Evolutionary conservation across 352 stramenopile species (phyloP), one percentile per base, ranked within the genome.

Genomic region (Thraustochytrium sp.): DNA sequence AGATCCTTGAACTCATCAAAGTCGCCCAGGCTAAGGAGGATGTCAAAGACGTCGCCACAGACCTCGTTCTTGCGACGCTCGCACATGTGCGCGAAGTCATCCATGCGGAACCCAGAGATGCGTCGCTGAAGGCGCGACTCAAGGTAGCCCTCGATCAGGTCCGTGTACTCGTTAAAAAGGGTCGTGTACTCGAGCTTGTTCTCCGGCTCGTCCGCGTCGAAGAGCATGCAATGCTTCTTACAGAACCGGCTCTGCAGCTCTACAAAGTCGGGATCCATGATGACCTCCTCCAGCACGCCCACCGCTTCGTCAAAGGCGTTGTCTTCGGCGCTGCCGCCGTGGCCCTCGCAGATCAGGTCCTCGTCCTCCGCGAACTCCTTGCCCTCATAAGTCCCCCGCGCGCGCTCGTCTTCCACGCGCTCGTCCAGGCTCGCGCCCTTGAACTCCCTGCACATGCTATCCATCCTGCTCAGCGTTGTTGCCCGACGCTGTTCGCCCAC

Each of bases 151-250:
- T 88, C 85, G 38, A 87, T 82, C 44, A 86, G 85, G 26, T 85
- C 76, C 18, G 84, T 87, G 82, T 88, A 87, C 42, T 85, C 46
- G 34, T 61, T 73, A 40, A 88, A 88, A 2, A 88, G 49, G 48
- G 73, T 73, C 13, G 84, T 88, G 80, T 88, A 88, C 42, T 85
- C 73, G 16, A 88, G 84, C 29, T 87, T 88, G 54, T 88, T 88
- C 44, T 88, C 85, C 29, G 87, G 84, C 16, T 36, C 83, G 46
- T 86, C 72, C 16, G 86, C 72, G 13, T 49, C n/a, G 29, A 62
- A 82, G 49, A 61, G 42, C 64, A 59, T 34, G 59, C 84, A 88
- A 62, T 86, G 72, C 49, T 82, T 18, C 31, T 88, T 37, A 21
- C 85, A 46, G 64, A 88, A 88, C 29, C 18, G 23, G 34, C 44